Conservation (phyloP, 768 basidiomycete genomes). For the Termitomyces sp. region DNA sequence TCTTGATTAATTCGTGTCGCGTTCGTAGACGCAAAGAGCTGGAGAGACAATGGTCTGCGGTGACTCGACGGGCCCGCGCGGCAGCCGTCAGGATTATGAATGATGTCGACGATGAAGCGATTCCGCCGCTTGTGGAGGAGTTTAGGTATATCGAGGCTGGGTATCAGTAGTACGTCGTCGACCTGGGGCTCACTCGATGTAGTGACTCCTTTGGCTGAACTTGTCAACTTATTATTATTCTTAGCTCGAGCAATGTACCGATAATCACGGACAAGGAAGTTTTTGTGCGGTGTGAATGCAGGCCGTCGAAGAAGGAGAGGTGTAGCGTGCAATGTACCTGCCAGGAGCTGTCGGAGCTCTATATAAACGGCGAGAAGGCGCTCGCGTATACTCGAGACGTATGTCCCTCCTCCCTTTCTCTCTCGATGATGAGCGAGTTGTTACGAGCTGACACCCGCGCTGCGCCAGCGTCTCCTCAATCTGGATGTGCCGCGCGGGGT, state of each 20-base stretch:
- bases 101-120: conserved; percentile 36
- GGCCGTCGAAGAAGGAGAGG: conserved; percentile 24
- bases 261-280: conserved; percentile 22
- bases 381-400: conserved; percentile 43
- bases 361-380: conserved; percentile 16
- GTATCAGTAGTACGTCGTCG: conserved; percentile 42
- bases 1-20: too few relatives aligned
- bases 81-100: conserved; percentile 33
- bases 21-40: conserved; percentile 20
- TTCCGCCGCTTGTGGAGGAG: conserved; percentile 34
- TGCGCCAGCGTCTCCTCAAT: conserved; percentile 42
- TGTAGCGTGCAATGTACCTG: conserved; percentile 37
- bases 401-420: neutral
- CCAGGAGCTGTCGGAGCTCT: conserved; percentile 38
- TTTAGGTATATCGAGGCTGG: conserved; percentile 52
- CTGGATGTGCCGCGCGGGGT: conserved; percentile 36
- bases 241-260: conserved; percentile 14
- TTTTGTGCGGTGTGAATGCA: conserved; percentile 43
- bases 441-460: neutral
- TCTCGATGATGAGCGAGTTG: too few relatives aligned
- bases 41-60: conserved; percentile 28
- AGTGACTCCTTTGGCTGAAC: neutral
- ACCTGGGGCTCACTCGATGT: neutral
- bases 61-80: conserved; percentile 22
- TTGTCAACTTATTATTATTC: neutral